phyloP scores from a whole-genome alignment of 768 basidiomycete genomes.

The Leucocoprinus leucothites region DNA sequence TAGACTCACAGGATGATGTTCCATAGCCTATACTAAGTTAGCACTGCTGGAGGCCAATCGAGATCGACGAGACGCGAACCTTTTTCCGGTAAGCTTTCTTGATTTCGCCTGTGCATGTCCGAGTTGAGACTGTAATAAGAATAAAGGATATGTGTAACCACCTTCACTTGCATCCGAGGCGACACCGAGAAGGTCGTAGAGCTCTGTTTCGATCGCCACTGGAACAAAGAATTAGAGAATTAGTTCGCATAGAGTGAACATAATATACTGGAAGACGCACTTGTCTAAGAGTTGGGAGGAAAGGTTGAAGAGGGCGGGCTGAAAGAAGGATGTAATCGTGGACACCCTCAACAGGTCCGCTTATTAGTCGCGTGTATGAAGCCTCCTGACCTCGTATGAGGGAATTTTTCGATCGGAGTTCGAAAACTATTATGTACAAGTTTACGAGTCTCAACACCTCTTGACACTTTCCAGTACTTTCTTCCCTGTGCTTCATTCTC shows the following conservation, averaged over 20 bases:
- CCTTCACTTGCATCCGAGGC: slow-evolving; percentile 68
- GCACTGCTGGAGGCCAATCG: neutral
- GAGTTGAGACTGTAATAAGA: slow-evolving; percentile 15
- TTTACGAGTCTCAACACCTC: neutral
- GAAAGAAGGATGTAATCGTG: slow-evolving; percentile 1
- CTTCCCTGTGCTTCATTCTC: neutral
- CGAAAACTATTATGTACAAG: slow-evolving; percentile 12
- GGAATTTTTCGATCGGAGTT: slow-evolving; percentile 35
- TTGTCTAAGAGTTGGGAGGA: neutral
- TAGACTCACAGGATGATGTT: slow-evolving; percentile 73
- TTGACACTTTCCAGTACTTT: neutral
- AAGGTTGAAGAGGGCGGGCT: neutral
- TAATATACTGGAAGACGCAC: neutral
- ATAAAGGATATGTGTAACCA: slow-evolving; percentile 24
- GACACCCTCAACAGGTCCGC: slow-evolving; percentile 10
- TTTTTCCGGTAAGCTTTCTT: slow-evolving; percentile 94
- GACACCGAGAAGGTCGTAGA: slow-evolving; percentile 86
- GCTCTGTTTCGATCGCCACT: slow-evolving; percentile 76
- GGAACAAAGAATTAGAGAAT: neutral
- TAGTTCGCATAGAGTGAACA: neutral
- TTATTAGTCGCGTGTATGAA: neutral
- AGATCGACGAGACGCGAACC: slow-evolving; percentile 39
- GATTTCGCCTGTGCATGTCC: slow-evolving; percentile 63
- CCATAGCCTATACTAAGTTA: slow-evolving; percentile 59
- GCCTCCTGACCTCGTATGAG: neutral